phyloP scores from a whole-genome alignment of 805 yeast species.

The Monosporozyma unispora region DNA sequence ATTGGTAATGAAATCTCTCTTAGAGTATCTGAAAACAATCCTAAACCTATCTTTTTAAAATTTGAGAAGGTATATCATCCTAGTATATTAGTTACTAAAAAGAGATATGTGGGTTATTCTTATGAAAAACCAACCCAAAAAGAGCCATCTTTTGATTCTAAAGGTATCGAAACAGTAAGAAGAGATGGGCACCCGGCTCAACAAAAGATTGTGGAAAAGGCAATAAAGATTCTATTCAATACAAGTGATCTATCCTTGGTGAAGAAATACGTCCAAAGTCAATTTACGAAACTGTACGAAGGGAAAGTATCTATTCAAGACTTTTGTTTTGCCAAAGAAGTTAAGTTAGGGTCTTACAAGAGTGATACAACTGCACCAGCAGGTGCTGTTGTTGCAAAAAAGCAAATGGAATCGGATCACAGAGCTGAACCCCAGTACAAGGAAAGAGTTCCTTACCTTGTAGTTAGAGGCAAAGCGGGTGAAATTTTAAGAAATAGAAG shows the following conservation, averaged over 20 bases:
- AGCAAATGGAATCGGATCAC: slow-evolving; percentile 52
- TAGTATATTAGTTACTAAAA: slow-evolving; percentile 71
- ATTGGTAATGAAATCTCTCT: slow-evolving; percentile 66
- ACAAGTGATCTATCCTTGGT: slow-evolving; percentile 62
- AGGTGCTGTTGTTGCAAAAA: slow-evolving; percentile 76
- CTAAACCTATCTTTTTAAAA: slow-evolving; percentile 73
- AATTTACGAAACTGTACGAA: slow-evolving; percentile 57
- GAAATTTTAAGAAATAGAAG: slow-evolving; percentile 67
- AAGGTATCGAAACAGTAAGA: slow-evolving; percentile 91
- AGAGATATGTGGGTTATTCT: slow-evolving; percentile 82
- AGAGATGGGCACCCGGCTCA: slow-evolving; percentile 94
- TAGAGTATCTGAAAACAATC: slow-evolving; percentile 54
- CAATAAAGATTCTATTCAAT: slow-evolving; percentile 61
- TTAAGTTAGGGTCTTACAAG: slow-evolving; percentile 74
- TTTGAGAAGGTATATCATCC: slow-evolving; percentile 93
- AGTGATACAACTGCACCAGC: slow-evolving; percentile 71
- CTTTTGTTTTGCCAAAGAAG: slow-evolving; percentile 88
- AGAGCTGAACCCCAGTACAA: slow-evolving; percentile 77
- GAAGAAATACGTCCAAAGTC: slow-evolving; percentile 51
- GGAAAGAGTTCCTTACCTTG: slow-evolving; percentile 84
- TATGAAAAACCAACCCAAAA: slow-evolving; percentile 51
- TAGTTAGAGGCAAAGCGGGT: slow-evolving; percentile 48
- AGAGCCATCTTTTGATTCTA: slow-evolving; percentile 77
- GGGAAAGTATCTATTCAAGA: slow-evolving; percentile 66
- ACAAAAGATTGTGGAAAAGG: slow-evolving; percentile 66